Conservation (phyloP, 1,139 yeast species). For the Yamadazyma oceani region DNA sequence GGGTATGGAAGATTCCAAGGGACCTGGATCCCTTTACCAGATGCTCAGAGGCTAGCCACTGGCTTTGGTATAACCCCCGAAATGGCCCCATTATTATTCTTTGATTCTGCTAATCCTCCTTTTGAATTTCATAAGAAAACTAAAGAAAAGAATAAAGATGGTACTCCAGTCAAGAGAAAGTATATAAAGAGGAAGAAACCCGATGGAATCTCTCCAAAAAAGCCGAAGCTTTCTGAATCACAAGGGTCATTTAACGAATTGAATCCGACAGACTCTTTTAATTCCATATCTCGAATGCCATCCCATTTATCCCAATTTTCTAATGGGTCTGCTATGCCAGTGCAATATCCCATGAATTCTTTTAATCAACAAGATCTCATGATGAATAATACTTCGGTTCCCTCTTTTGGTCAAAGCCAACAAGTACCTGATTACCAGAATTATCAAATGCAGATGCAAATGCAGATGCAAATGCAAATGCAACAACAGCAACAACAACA, state of each 20-base stretch:
- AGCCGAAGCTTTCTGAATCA: conserved; percentile 24
- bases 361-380: conserved; percentile 31
- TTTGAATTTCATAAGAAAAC: conserved; percentile 48
- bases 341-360: conserved; percentile 13
- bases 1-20: conserved; percentile 98
- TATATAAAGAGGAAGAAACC: conserved; percentile 41
- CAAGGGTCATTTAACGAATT: conserved; percentile 8
- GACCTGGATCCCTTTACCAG: conserved; percentile 87
- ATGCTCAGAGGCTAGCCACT: conserved; percentile 53
- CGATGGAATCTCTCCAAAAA: conserved; percentile 41
- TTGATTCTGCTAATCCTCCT: conserved; percentile 48
- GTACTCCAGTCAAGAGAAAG: conserved; percentile 46
- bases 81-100: conserved; percentile 53
- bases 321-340: conserved; percentile 8
- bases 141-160: conserved; percentile 43
- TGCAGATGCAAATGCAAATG: conserved; percentile 24
- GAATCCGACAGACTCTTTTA: conserved; percentile 14
- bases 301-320: conserved; percentile 16
- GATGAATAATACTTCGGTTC: neutral
- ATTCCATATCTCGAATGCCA: conserved; percentile 16
- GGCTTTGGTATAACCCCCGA: conserved; percentile 56
- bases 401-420: conserved; percentile 4
- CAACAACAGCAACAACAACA: conserved; percentile 10
- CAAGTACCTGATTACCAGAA: conserved; percentile 25
- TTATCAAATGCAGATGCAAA: conserved; percentile 30